Evolutionary conservation across 2,329 filamentous ascomycete species (phyloP).

Genomic region (Neobulgaria alba): DNA sequence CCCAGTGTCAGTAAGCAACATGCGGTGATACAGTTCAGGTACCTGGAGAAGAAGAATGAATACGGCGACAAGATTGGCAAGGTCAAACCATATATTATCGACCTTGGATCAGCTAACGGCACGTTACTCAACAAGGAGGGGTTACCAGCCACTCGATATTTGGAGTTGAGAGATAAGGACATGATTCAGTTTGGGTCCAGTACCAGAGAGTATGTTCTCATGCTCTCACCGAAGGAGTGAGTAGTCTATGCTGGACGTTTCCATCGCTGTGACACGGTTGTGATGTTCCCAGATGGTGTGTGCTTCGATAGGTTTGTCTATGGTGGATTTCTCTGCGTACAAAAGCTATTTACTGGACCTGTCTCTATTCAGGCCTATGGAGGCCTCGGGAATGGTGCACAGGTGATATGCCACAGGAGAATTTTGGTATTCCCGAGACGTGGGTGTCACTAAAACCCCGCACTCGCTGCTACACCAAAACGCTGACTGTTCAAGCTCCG

Average conservation of each 20-base stretch:
- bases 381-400: neutral
- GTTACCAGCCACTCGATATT: conserved; percentile 67
- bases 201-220: conserved; percentile 89
- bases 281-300: no score
- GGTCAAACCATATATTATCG: conserved; percentile 83
- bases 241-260: neutral
- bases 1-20: conserved; percentile 94
- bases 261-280: no score
- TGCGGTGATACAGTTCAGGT: conserved; percentile 87
- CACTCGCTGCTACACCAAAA: no score
- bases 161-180: conserved; percentile 84
- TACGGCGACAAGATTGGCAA: conserved; percentile 74
- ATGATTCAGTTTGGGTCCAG: conserved; percentile 82
- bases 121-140: conserved; percentile 71
- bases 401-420: neutral
- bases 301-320: no score
- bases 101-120: conserved; percentile 89
- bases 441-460: no score
- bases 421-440: no score
- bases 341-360: no score
- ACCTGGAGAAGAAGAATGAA: conserved; percentile 75
- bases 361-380: neutral
- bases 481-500: no score
- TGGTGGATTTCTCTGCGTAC: no score
- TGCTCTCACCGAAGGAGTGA: conserved; percentile 48